Percentiles rank a stretch among this genome's conserved stretches.
phyloP scores from a whole-genome alignment of 495 filamentous ascomycete genomes.

The Tuber melanosporum region DNA sequence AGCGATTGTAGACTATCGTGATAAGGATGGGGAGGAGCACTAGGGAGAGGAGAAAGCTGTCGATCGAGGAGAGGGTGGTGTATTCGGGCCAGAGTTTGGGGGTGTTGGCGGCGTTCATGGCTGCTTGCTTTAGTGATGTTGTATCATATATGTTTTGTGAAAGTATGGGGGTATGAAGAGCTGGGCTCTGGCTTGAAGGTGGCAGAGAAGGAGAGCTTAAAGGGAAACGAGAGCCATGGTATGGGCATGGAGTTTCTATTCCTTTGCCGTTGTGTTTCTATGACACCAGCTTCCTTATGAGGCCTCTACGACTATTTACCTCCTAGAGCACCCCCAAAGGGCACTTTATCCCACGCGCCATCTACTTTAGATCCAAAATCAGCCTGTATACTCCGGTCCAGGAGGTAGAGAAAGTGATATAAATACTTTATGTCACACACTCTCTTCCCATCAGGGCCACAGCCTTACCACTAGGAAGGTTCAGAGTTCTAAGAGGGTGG shows the following conservation, averaged over 20 bases:
- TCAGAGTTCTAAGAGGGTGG: background rate
- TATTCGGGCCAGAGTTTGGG: background rate
- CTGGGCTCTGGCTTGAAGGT: background rate
- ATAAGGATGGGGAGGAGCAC: background rate
- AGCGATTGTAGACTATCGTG: slow-evolving; percentile 9
- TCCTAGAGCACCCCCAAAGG: background rate
- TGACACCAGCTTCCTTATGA: background rate
- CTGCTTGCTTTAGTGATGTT: background rate
- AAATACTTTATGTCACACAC: background rate
- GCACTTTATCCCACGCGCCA: background rate
- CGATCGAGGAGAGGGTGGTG: background rate
- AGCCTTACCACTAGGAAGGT: background rate
- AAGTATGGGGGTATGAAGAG: background rate
- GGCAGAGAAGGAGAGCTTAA: background rate
- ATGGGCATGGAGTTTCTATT: background rate
- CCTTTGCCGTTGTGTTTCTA: background rate
- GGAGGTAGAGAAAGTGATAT: background rate
- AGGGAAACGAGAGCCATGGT: background rate
- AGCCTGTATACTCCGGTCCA: background rate
- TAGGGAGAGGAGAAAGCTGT: background rate
- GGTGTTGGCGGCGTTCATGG: background rate
- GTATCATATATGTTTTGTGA: background rate
- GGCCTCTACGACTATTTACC: background rate
- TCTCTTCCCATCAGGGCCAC: background rate
- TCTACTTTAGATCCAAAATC: background rate